Evolutionary conservation across 352 stramenopile genomes (phyloP), one percentile per base, ranked within the genome.

Genomic region (Globisporangium abappressorium): DNA sequence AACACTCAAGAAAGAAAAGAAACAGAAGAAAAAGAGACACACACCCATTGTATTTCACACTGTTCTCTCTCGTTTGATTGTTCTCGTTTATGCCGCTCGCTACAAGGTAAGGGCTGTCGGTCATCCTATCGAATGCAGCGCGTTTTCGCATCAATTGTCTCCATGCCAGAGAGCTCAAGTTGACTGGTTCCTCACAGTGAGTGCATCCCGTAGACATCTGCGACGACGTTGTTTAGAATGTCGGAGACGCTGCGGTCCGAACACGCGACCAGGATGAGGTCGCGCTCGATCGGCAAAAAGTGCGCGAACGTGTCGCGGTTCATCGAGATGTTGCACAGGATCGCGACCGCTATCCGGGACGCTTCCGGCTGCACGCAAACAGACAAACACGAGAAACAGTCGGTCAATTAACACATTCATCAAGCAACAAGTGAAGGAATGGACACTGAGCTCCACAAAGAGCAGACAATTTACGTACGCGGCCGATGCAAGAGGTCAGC

Each of bases 171-270:
- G 14, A n/a, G 41, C 4, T 49, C 15, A 7, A n/a, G 11, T 57
- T 57, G 22, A 15, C 36, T n/a, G 1, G 22, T 20, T 66, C 57
- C 15, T 77, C 79, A 91, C 51, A 92, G 64, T n/a, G 87, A 85
- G 64, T 94, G 85, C 84, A 94, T 94, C 43, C 86, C 86, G 66
- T 87, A 93, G 4, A 93, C 87, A 51, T 94, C 85, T 5, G 82
- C 84, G 30, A 92, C 78, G 55, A 94, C 77, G 70, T 92, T 94
- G 63, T 84, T 91, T 53, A 94, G 79, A 63, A 94, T 87, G 53
- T 92, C 84, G 18, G 84, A 81, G 18, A 94, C 84, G 57, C 85
- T 94, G 34, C 80, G 75, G 62, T 94, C 87, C 20, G 84, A 91
- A 58, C 82, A 92, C 9, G 84, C 81, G 2, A 91, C 79, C 6